A percentile compares a stretch with the other conserved stretches of the same genome.
Evolutionary conservation across 164 flowering plant species (phyloP).

Genomic region (Stephania japonica): DNA sequence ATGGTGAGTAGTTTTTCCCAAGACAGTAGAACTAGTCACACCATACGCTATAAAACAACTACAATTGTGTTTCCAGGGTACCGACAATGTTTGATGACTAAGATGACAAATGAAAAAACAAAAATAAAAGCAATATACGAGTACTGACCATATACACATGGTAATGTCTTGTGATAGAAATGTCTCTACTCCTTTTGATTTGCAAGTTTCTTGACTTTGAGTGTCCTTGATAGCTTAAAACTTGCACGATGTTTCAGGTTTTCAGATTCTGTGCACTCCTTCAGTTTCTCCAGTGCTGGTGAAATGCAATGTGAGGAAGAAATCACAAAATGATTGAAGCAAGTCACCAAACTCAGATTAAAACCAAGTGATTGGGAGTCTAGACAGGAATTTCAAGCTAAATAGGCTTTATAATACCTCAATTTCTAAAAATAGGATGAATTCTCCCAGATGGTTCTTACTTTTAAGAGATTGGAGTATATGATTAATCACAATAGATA

Average conservation of each 20-base stretch:
- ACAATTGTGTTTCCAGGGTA: background rate
- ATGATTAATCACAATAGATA: background rate
- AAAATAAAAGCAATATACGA: too few relatives aligned
- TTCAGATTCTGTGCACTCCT: slow-evolving; percentile 55
- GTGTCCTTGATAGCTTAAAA: slow-evolving; percentile 22
- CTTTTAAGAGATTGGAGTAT: background rate
- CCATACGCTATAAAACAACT: background rate
- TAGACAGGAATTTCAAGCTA: background rate
- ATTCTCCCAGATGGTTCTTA: background rate
- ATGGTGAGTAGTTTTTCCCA: too few relatives aligned
- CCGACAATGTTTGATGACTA: too few relatives aligned
- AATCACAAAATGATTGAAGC: background rate
- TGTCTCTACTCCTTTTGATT: slow-evolving; percentile 10
- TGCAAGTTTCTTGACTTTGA: slow-evolving; percentile 16
- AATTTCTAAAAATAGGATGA: background rate
- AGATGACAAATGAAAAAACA: background rate
- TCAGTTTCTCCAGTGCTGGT: slow-evolving; percentile 63
- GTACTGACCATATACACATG: background rate
- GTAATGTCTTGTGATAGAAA: background rate
- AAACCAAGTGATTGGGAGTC: background rate
- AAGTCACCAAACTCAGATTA: background rate
- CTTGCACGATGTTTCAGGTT: slow-evolving; percentile 30
- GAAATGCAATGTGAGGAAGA: background rate
- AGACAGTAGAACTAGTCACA: too few relatives aligned
- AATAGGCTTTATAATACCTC: background rate